Evolutionary conservation across 2,329 filamentous ascomycete species (phyloP).

Genomic region (Colletotrichum liriopes): DNA sequence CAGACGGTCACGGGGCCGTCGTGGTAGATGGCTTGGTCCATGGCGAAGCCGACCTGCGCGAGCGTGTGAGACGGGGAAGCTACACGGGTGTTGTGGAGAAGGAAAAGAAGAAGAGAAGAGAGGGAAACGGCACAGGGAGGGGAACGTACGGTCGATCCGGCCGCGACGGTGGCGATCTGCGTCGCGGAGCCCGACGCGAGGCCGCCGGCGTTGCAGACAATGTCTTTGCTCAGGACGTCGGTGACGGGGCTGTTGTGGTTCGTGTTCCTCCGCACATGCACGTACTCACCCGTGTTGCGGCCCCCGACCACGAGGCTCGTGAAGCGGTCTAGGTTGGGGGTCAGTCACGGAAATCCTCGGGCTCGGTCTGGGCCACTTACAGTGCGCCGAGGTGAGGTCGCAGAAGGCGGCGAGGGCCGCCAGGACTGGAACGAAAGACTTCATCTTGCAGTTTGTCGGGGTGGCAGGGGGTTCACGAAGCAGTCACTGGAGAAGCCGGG

Average conservation of each 20-base stretch:
- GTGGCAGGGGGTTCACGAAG: background rate
- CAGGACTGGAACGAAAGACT: slow-evolving; percentile 7
- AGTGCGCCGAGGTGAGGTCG: slow-evolving; percentile 28
- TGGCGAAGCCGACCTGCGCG: slow-evolving; percentile 26
- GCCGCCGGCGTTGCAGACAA: slow-evolving; percentile 63
- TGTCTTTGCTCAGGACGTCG: slow-evolving; percentile 58
- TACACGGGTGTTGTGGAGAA: too few species aligned
- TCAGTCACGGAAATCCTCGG: background rate
- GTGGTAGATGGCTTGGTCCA: slow-evolving; percentile 40
- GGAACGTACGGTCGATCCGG: slow-evolving; percentile 26
- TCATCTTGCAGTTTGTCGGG: background rate
- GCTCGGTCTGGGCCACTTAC: slow-evolving; percentile 1
- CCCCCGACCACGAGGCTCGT: slow-evolving; percentile 38
- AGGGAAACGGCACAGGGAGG: background rate
- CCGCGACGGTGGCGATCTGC: slow-evolving; percentile 33
- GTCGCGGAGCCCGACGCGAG: slow-evolving; percentile 33
- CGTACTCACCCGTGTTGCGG: slow-evolving; percentile 40
- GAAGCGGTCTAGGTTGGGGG: slow-evolving; percentile 32
- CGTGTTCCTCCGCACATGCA: slow-evolving; percentile 33
- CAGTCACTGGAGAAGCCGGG: background rate
- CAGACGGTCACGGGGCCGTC: slow-evolving; percentile 38
- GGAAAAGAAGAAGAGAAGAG: too few species aligned
- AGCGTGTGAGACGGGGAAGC: background rate
- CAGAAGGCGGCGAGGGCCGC: slow-evolving; percentile 20
- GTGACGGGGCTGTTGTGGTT: slow-evolving; percentile 65